phyloP scores from a whole-genome alignment of 208 protist species.

The Trypanosoma conorhini region DNA sequence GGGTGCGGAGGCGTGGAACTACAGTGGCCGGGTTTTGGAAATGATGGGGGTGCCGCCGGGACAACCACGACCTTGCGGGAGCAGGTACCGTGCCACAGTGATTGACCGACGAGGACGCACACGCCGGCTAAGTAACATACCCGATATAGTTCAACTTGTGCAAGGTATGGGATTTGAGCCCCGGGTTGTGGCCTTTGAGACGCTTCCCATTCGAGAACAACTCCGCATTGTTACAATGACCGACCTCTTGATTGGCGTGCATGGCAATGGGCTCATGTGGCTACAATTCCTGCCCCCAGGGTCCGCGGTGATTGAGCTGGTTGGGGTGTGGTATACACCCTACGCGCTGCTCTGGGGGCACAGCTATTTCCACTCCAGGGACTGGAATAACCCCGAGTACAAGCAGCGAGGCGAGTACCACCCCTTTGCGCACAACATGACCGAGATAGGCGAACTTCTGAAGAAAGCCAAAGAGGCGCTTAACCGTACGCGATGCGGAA shows the following conservation, averaged over 20 bases:
- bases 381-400: constrained; percentile 26
- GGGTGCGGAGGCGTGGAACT: constrained; percentile 26
- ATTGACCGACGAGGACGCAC: constrained; percentile 34
- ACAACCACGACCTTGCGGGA: constrained; percentile 15
- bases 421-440: constrained; percentile 33
- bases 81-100: constrained; percentile 33
- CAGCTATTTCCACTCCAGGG: constrained; percentile 28
- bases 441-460: constrained; percentile 20
- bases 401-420: constrained; percentile 23
- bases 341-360: constrained; percentile 38
- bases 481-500: constrained; percentile 27
- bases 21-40: constrained; percentile 17
- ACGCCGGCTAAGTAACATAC: constrained; percentile 29
- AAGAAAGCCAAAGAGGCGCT: constrained; percentile 24
- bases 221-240: constrained; percentile 29
- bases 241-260: constrained; percentile 33
- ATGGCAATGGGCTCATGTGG: constrained; percentile 43
- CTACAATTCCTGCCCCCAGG: constrained; percentile 30
- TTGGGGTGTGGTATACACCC: constrained; percentile 38
- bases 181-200: constrained; percentile 34
- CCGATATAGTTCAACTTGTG: constrained; percentile 24
- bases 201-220: constrained; percentile 32
- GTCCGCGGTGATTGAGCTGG: constrained; percentile 31
- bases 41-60: constrained; percentile 18
- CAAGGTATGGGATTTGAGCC: constrained; percentile 23